Evolutionary conservation across 306 rosid genomes (phyloP).

Genomic region (Adenanthera pavonina): DNA sequence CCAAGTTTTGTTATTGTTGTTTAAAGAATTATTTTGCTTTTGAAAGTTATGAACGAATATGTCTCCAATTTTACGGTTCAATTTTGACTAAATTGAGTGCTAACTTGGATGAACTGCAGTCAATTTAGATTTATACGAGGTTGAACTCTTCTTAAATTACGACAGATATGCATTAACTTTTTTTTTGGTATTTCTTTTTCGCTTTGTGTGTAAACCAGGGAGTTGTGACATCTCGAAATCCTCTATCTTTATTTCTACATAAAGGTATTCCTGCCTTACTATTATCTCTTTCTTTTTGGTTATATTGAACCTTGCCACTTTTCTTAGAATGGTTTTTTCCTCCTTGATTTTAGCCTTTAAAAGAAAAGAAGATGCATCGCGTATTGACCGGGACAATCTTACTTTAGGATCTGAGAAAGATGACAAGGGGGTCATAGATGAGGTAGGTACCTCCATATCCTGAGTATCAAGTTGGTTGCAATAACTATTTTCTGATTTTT

Average conservation of each 20-base stretch:
- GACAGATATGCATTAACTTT: background rate
- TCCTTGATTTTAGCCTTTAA: slow-evolving; percentile 28
- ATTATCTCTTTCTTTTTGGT: background rate
- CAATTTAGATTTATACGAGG: background rate
- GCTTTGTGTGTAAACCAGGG: slow-evolving; percentile 53
- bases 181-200: background rate
- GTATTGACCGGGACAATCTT: slow-evolving; percentile 36
- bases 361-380: slow-evolving; percentile 51
- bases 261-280: slow-evolving; percentile 56
- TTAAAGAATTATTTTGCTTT: background rate
- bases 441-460: slow-evolving; percentile 50
- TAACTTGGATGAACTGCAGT: background rate
- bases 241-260: slow-evolving; percentile 60
- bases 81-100: background rate
- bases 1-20: background rate
- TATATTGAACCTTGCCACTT: background rate
- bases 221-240: slow-evolving; percentile 61
- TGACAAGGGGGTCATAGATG: slow-evolving; percentile 55
- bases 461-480: background rate
- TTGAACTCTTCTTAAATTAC: background rate
- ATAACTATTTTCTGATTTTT: slow-evolving; percentile 24
- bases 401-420: slow-evolving; percentile 46
- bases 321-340: background rate
- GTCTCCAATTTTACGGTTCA: background rate
- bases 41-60: background rate